Percentiles rank a stretch among this genome's conserved stretches.
phyloP scores from a whole-genome alignment of 106 monocot species.

The Dendrobium chrysotoxum region DNA sequence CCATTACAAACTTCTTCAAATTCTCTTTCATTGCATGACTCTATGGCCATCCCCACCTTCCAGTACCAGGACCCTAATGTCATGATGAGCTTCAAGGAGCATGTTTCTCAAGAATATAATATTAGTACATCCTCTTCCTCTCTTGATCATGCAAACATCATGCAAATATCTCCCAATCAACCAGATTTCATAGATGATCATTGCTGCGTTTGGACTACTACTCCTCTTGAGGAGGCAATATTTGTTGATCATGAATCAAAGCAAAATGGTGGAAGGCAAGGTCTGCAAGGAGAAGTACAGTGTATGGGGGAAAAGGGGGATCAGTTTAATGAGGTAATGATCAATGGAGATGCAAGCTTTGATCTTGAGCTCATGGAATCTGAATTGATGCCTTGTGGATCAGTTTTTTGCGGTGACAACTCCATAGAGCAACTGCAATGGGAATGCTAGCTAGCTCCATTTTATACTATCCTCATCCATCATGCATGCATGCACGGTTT shows the following conservation, averaged over 20 bases:
- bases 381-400: conserved; percentile 37
- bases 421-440: conserved; percentile 77
- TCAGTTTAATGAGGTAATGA: conserved; percentile 23
- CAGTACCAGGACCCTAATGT: conserved; percentile 29
- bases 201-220: conserved; percentile 22
- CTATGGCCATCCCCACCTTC: conserved; percentile 20
- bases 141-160: neutral
- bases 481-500: neutral
- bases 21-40: conserved; percentile 8
- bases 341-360: conserved; percentile 27
- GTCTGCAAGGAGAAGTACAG: neutral
- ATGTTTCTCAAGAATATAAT: conserved; percentile 1
- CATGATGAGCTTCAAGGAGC: conserved; percentile 52
- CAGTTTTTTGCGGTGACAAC: conserved; percentile 34
- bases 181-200: conserved; percentile 32
- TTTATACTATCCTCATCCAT: neutral
- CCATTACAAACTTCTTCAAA: conserved; percentile 3
- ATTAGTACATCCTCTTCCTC: conserved; percentile 1
- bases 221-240: conserved; percentile 4
- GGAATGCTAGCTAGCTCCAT: conserved; percentile 44
- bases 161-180: neutral
- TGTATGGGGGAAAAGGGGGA: conserved; percentile 14
- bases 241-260: conserved; percentile 9
- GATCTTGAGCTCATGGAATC: conserved; percentile 76
- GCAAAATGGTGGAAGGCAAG: neutral